Base-by-base conservation (phyloP, 2,329 filamentous ascomycete species). In the Trichoderma pleuroti region DNA sequence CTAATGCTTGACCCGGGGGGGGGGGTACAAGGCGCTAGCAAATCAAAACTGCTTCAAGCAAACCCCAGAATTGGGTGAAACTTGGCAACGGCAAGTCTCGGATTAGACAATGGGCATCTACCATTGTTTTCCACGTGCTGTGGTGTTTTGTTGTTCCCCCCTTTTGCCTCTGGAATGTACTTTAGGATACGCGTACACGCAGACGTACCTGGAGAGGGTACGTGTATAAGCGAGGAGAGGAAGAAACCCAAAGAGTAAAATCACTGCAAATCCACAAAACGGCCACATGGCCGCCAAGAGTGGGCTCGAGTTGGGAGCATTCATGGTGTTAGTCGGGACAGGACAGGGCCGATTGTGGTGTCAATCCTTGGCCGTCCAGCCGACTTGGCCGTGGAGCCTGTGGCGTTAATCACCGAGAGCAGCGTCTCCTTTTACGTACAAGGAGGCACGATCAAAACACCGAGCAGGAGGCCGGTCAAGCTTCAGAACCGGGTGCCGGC, bases 311-410 rank as follows among this genome's bases (percentile, higher is more conserved):
- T 26, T 52, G 30, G 49, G 30, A n/a, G 24, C n/a, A 26, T 21
- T 39, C 52, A 18, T 49, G 42, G 42, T 49, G 10, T 52, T 54
- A 36, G 63, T 56, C 32, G 49, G 34, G 42, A 34, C 63, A 56
- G 34, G 65, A 28, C 65, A 57, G 65, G 65, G 34, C 65, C 56
- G 65, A 68, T 68, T 68, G 39, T 49, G 54, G 56, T 68, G 65
- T 36, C 24, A 52, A 61, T 61, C 65, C 65, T 60, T 68, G 21
- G 56, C 65, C 56, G 65, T 12, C 54, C 56, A 68, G 65, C 65
- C 65, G 65, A 34, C 56, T 68, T 68, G 65, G 56, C 65, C 56
- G 28, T 61, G 65, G 56, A 52, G 56, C 21, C 28, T 59, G 65
- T 56, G 65, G 26, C 49, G 54, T 28, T 68, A 49, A 60, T 42